Evolutionary conservation across 306 rosid species (phyloP).

Genomic region (Citrullus colocynthis): DNA sequence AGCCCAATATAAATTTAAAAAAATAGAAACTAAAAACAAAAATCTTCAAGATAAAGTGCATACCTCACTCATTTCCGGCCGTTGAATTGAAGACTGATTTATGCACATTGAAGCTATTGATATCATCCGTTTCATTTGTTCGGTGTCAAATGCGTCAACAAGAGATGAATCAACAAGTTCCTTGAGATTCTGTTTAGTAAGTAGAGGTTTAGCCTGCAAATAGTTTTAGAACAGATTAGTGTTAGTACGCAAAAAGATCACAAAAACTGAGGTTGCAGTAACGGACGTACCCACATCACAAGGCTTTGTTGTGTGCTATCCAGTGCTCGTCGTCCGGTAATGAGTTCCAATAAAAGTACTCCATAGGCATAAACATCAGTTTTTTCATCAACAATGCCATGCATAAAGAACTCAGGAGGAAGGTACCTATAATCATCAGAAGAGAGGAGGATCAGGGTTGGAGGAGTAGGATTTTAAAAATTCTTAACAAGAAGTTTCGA

Average conservation of each 20-base stretch:
- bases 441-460: constrained; percentile 2
- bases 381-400: constrained; percentile 93
- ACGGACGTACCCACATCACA: constrained; percentile 82
- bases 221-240: neutral
- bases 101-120: constrained; percentile 58
- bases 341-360: constrained; percentile 75
- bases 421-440: constrained; percentile 49
- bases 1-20: too few relatives aligned
- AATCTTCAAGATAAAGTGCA: constrained; percentile 7
- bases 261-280: neutral
- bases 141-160: constrained; percentile 30
- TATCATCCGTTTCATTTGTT: constrained; percentile 44
- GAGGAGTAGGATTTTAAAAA: neutral
- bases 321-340: constrained; percentile 81
- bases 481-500: constrained; percentile 5
- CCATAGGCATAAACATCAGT: constrained; percentile 93
- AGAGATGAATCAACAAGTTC: constrained; percentile 65
- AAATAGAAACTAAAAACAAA: too few relatives aligned
- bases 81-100: constrained; percentile 53
- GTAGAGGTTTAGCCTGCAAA: constrained; percentile 79
- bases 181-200: constrained; percentile 26
- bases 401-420: constrained; percentile 99
- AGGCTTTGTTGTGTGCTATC: constrained; percentile 85
- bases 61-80: constrained; percentile 82
- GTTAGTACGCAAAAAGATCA: neutral